phyloP scores from a whole-genome alignment of 2,329 filamentous ascomycete species.

The Hypoxylon sp. region DNA sequence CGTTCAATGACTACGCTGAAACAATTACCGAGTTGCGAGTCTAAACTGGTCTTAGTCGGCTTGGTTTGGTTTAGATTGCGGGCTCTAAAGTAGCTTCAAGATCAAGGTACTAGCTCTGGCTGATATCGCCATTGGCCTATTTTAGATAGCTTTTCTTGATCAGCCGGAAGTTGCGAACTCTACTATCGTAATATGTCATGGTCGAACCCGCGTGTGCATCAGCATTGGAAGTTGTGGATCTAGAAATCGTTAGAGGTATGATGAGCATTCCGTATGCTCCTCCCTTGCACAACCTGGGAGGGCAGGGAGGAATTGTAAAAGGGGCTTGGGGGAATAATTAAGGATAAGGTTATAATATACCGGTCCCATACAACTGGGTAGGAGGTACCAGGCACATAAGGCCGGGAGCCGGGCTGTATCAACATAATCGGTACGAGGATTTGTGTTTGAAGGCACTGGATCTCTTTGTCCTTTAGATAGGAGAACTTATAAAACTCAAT shows the following conservation, averaged over 20 bases:
- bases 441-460: not conserved
- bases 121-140: not conserved
- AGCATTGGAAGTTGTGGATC: not conserved
- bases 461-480: no score
- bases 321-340: not conserved
- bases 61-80: conserved; percentile 12
- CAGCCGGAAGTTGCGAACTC: not conserved
- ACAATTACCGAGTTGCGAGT: not conserved
- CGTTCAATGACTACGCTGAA: not conserved
- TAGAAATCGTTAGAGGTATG: not conserved
- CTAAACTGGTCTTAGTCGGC: not conserved
- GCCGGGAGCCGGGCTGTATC: not conserved
- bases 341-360: not conserved
- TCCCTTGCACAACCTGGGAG: not conserved
- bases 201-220: not conserved
- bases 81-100: conserved; percentile 24
- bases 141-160: not conserved
- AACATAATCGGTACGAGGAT: not conserved
- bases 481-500: no score
- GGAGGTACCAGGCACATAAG: no score
- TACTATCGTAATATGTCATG: not conserved
- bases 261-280: not conserved
- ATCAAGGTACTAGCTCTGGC: not conserved
- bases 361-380: not conserved
- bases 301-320: not conserved